phyloP scores from a whole-genome alignment of 257 asterid genomes.

The Penstemon newberryi region DNA sequence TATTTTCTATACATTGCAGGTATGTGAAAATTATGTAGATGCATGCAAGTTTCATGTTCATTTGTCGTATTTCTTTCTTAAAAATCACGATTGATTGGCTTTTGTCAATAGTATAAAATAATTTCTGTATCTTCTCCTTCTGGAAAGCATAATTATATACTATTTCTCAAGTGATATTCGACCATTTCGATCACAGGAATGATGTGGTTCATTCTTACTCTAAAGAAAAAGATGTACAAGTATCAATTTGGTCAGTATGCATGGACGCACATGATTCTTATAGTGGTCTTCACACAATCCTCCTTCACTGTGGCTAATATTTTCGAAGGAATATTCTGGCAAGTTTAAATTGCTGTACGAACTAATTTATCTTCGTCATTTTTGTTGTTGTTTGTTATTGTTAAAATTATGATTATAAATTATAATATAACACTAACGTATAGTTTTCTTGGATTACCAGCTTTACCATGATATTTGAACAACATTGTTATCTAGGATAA shows the following conservation, averaged over 20 bases:
- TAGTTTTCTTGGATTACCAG: not conserved
- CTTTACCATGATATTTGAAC: not conserved
- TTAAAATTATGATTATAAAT: not conserved
- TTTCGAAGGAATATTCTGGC: constrained; percentile 77
- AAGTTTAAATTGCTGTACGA: constrained; percentile 8
- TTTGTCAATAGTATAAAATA: not conserved
- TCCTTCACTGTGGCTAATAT: constrained; percentile 70
- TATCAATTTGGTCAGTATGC: constrained; percentile 73
- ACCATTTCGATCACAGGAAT: constrained; percentile 37
- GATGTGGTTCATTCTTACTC: constrained; percentile 66
- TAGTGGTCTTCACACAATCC: constrained; percentile 67
- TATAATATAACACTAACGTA: no score
- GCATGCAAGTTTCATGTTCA: constrained; percentile 2
- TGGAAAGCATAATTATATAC: not conserved
- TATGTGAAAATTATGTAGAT: constrained; percentile 25
- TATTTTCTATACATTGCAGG: constrained; percentile 68
- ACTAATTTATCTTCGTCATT: not conserved
- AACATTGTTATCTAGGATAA: not conserved
- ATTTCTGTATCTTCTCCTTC: not conserved
- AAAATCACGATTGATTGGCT: not conserved
- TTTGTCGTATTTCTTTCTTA: not conserved
- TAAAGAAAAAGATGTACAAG: constrained; percentile 67
- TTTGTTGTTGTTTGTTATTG: not conserved
- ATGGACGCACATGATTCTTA: constrained; percentile 78
- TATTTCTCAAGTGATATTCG: not conserved